Evolutionary conservation across 805 yeast species (phyloP), one percentile per base, ranked within the genome.

Genomic region (Pachysolen tannophilus): DNA sequence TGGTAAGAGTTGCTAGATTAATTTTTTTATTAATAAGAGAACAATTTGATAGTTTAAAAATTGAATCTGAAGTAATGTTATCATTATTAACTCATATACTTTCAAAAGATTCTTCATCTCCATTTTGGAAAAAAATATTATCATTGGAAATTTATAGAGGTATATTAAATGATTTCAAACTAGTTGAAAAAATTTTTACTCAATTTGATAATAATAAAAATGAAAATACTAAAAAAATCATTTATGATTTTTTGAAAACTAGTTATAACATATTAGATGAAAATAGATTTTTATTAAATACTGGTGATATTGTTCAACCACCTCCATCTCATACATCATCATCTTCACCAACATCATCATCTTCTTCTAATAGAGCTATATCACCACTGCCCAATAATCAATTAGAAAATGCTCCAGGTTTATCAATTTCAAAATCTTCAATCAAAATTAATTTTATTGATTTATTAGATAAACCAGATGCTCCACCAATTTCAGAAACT

Each of bases 1-100:
- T 77, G 32, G 80, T 83, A 2, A 68, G 97, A 43, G 82, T 84
- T 5, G 73, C 85, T 28, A 68, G 97, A 34, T 67, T 87, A 8
- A 67, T 85, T 11, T 65, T 69, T 26, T 60, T 86, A 4, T 52
- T 90, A 28, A 55, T 87, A 5, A 61, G 72, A 23, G 75, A 78
- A 18, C 83, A 77, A 45, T 63, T 87, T 15, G 56, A 65, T 0
- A 67, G 75, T 6, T 56, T 90, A 25, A 80, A 74, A 34, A 69
- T 82, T 21, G 97, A 90, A 54, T 67, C 83, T 18, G 96, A 87
- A 48, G 87, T 86, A 6, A 74, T 88, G 2, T 57, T 90, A 11
- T 78, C 94, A 0, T 62, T 82, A 18, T 56, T 87, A 23, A 83
- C 82, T 13, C 94, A 83, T 50, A 68, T 72, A n/a, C 50, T 84